Evolutionary conservation across 768 basidiomycete genomes (phyloP), one percentile per base, ranked within the genome.

Genomic region (Calocera cornea): DNA sequence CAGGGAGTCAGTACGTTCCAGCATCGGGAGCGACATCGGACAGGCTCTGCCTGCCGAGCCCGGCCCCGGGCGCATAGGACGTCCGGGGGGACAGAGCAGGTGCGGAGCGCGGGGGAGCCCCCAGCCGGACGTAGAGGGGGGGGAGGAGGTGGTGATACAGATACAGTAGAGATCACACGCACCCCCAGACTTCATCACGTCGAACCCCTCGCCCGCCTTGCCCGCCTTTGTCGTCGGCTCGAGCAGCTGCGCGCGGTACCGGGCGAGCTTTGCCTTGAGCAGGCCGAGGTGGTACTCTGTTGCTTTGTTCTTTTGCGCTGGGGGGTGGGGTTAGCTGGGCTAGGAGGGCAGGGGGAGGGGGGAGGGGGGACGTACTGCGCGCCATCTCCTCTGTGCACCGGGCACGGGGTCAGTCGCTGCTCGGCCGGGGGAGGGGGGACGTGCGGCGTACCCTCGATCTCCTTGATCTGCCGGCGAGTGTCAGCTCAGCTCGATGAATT

Each of bases 271-370:
- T 69, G 95, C 94, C 78, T 97, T 97, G 68, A 95, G 81, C 47
- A 94, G 83, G 73, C 93, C 93, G 64, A 97, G 83, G 78, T 95
- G 94, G 73, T 95, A 95, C 75, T 95, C 92, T 64, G 92, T 95
- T 64, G 92, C 92, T 84, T 92, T 95, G 78, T 97, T 97, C 81
- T 97, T 97, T 80, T 95, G 93, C 64, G 92, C 91, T 93, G 66
- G 47, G 68, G 19, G 16, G n/a, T n/a, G n/a, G n/a, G n/a, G n/a
- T n/a, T n/a, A n/a, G n/a, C n/a, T n/a, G n/a, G n/a, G n/a, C n/a
- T n/a, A n/a, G n/a, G n/a, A n/a, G n/a, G n/a, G n/a, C 67, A 24
- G 41, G 33, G n/a, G 22, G 2, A 64, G 64, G 29, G 34, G 47
- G 65, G n/a, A 49, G 27, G 41, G 22, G 50, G 29, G 1, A 81